These are phyloP conservation scores for Allantophomopsis lycopodina DNA, from an alignment of 2,329 filamentous ascomycete species.

Conservation along the genomic window DNA sequence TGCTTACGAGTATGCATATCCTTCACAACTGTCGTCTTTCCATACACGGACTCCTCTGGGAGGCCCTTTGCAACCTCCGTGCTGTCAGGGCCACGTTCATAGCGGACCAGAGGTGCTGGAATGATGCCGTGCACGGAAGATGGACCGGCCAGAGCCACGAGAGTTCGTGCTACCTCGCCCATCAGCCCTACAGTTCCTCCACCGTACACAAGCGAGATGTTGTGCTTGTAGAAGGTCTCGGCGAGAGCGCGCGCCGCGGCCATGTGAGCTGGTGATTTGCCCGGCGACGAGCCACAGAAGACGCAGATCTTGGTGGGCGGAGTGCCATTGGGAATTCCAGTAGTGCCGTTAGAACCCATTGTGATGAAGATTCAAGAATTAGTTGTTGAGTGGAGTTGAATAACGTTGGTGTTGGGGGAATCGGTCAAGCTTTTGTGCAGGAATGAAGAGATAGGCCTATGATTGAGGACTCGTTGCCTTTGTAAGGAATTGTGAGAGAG, in stretches of 20 bases:
- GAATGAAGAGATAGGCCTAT: too few species aligned
- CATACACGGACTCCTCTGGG: slow-evolving; percentile 46
- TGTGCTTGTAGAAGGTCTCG: slow-evolving; percentile 55
- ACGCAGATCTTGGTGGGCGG: slow-evolving; percentile 65
- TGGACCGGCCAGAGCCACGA: slow-evolving; percentile 73
- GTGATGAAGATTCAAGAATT: neutral
- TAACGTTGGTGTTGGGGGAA: slow-evolving; percentile 1
- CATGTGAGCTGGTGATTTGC: slow-evolving; percentile 61
- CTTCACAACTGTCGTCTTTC: slow-evolving; percentile 72
- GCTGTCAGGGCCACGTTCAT: slow-evolving; percentile 53
- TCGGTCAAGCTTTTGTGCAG: neutral
- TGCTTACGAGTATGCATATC: slow-evolving; percentile 97
- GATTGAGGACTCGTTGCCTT: too few species aligned
- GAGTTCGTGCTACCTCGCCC: slow-evolving; percentile 80
- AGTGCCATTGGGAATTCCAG: neutral
- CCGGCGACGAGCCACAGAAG: slow-evolving; percentile 77
- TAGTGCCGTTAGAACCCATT: slow-evolving; percentile 1
- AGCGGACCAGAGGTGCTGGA: slow-evolving; percentile 67
- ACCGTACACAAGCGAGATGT: slow-evolving; percentile 82
- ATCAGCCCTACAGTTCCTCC: slow-evolving; percentile 91
- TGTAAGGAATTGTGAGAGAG: too few species aligned
- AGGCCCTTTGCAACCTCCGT: slow-evolving; percentile 27
- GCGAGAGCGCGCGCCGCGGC: slow-evolving; percentile 68
- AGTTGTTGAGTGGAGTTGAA: neutral
- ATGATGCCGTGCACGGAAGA: slow-evolving; percentile 85